phyloP scores from a whole-genome alignment of 1,284 basidiomycete genomes.

The Tylopilus microsporus region DNA sequence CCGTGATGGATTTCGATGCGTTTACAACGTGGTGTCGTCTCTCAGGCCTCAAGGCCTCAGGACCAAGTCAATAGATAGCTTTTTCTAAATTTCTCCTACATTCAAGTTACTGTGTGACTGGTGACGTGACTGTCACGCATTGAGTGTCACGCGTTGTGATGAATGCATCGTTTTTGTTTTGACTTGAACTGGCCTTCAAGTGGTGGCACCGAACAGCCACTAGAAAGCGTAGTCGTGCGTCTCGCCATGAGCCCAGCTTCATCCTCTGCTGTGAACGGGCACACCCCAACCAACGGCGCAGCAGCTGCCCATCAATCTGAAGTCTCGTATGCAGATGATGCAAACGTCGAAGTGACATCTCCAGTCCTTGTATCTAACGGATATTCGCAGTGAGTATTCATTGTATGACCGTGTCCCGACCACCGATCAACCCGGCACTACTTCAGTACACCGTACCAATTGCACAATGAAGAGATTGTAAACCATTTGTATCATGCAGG shows the following conservation, averaged over 20 bases:
- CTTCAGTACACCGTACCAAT: constrained; percentile 45
- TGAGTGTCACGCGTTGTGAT: constrained; percentile 21
- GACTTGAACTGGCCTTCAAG: background rate
- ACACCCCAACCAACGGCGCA: constrained; percentile 24
- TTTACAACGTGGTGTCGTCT: constrained; percentile 32
- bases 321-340: constrained; percentile 19
- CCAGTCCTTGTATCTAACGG: constrained; percentile 29
- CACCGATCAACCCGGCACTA: constrained; percentile 13
- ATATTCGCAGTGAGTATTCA: constrained; percentile 43
- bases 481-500: constrained; percentile 72
- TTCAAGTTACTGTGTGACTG: constrained; percentile 1
- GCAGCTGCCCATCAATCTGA: constrained; percentile 21
- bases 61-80: background rate
- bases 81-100: too few relatives aligned
- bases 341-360: constrained; percentile 20
- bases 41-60: background rate
- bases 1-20: constrained; percentile 35
- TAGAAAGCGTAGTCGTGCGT: constrained; percentile 1
- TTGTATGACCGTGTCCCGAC: background rate
- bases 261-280: constrained; percentile 25
- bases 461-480: constrained; percentile 68
- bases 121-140: constrained; percentile 21
- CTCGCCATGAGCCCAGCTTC: constrained; percentile 22
- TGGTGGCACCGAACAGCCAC: constrained; percentile 1
- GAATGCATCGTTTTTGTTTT: constrained; percentile 20